Evolutionary conservation across 257 asterid genomes (phyloP), one percentile per base, ranked within the genome.

Genomic region (Nicotiana tomentosiformis): DNA sequence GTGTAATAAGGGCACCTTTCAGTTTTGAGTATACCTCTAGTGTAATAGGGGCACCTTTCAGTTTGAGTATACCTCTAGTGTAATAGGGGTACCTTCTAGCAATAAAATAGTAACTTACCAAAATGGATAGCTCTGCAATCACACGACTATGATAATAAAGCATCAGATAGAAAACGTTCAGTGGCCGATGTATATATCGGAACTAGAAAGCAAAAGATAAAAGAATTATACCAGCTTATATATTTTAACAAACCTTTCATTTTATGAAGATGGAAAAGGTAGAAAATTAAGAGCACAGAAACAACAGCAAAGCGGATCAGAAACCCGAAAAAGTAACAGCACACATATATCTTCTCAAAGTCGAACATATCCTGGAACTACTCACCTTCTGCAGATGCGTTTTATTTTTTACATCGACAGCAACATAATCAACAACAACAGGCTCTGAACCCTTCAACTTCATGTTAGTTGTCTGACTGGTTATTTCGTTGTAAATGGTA

Each of bases 371-470:
- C 37, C 9, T 14, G 62, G 62, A 72, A 74, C 67, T 51, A 51
- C 93, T 88, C 84, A 96, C 99, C 97, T 93, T 96, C 87, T 90
- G 96, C 70, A 93, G 30, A 86, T 83, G 84, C 84, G 82, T 87
- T 84, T 87, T 89, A 92, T 61, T 86, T 87, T 96, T 93, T 78
- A 89, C 93, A 88, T 93, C 98, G 83, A 94, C 90, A 57, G 98
- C 88, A 90, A 94, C 97, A 88, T 91, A 91, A 87, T 96, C 99
- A 61, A 96, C 93, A 77, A 90, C 84, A 12, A 77, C 96, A n/a
- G 93, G 89, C 64, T 94, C 99, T 39, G 99, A 90, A 76, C 94
- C 91, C 87, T 93, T 96, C 64, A 92, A 82, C 88, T 83, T 90
- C 82, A 60, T 87, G 32, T 82, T 60, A 43, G 81, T 83, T 64